phyloP scores from a whole-genome alignment of 164 flowering plant genomes.

The Magnolia officinalis region DNA sequence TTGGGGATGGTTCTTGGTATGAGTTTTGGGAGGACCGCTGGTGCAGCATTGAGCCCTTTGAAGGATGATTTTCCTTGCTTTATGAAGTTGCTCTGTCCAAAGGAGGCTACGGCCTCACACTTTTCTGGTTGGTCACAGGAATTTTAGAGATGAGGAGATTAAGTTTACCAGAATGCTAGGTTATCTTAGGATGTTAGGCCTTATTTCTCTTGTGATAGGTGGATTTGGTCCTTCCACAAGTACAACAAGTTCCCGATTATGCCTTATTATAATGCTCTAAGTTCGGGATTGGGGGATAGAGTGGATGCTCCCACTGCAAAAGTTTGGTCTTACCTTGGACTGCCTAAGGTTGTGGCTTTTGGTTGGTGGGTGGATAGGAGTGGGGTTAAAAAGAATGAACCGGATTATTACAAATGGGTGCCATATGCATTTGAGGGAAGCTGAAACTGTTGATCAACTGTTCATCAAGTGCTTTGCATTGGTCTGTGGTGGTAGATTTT shows the following conservation, averaged over 20 bases:
- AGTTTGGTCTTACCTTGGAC: not conserved
- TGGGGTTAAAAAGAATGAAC: not conserved
- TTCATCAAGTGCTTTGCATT: not conserved
- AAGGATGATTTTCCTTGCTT: too few relatives aligned
- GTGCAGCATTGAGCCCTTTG: too few relatives aligned
- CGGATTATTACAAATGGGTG: not conserved
- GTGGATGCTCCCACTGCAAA: not conserved
- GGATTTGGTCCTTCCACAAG: not conserved
- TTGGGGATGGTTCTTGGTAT: too few relatives aligned
- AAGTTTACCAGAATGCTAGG: too few relatives aligned
- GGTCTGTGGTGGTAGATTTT: not conserved
- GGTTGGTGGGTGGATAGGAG: not conserved
- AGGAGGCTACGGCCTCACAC: too few relatives aligned
- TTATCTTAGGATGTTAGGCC: not conserved
- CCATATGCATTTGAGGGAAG: not conserved
- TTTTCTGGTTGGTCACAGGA: too few relatives aligned
- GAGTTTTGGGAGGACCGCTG: too few relatives aligned
- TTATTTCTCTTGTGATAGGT: not conserved
- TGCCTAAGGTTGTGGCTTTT: not conserved
- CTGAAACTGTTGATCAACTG: too few relatives aligned
- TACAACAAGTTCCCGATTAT: not conserved
- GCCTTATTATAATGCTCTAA: not conserved
- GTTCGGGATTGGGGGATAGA: not conserved
- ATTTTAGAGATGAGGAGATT: too few relatives aligned
- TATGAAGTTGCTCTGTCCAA: too few relatives aligned